Evolutionary conservation across 78 protist species (phyloP), one percentile per base, ranked within the genome.

Genomic region (Bigelowiella natans): DNA sequence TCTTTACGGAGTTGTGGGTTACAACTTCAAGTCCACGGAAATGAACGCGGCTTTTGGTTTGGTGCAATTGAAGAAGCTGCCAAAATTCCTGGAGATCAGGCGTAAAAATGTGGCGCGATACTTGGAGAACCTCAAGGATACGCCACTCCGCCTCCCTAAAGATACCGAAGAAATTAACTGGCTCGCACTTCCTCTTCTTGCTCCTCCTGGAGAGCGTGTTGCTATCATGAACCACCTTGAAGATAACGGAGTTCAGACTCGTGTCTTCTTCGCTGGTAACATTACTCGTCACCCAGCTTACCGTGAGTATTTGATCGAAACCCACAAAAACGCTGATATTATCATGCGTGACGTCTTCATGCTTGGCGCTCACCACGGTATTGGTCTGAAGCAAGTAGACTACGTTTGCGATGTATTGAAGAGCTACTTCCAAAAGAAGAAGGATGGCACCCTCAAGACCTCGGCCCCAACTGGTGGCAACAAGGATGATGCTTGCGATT

Each of bases 191-290:
- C 89, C 89, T n/a, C 26, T 88, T 26, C 7, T 88, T 2, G 31
- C 11, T 31, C 39, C 83, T 29, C n/a, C n/a, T n/a, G n/a, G n/a
- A n/a, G 89, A 88, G 7, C 40, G 89, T 2, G 2, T 3, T n/a
- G 82, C 51, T 31, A 30, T 88, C 39, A 39, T 88, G 38, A 2
- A 18, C 38, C 39, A 3, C 83, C 89, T 88, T 82, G 89, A 88
- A 31, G 89, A 2, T n/a, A 39, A 88, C 89, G 89, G 39, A 2
- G 82, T 88, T 29, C 89, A 88, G 82, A 88, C 89, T n/a, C 89
- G 89, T 31, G 89, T 88, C 40, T 88, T 2, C 89, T 88, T 88
- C 84, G 89, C 89, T 2, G 89, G 89, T 2, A 88, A 88, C 89
- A 7, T 88, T 11, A 18, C 84, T 26, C 51, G 89, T 2, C 89